These are phyloP conservation scores for Malassezia slooffiae DNA, from an alignment of 1,284 basidiomycete genomes.

Conservation along the genomic window DNA sequence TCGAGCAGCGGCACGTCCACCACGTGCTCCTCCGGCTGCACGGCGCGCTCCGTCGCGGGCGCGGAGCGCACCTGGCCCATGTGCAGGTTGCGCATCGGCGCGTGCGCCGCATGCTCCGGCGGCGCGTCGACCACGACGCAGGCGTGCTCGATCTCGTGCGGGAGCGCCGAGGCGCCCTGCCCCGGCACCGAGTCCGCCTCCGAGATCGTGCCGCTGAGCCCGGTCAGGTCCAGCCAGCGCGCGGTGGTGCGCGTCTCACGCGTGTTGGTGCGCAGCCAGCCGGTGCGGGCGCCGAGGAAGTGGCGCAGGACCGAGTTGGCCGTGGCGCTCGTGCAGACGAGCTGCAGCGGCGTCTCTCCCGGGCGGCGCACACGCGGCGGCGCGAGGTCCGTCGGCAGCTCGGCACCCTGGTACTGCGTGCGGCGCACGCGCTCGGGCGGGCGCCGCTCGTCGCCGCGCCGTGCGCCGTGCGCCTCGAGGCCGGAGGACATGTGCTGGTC, in stretches of 20 bases:
- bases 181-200: conserved; percentile 12
- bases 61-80: background rate
- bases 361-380: conserved; percentile 16
- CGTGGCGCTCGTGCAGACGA: conserved; percentile 37
- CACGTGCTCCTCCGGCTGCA: conserved; percentile 18
- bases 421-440: conserved; percentile 30
- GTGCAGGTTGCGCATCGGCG: conserved; percentile 5
- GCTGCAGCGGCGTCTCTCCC: conserved; percentile 30
- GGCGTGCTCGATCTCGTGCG: conserved; percentile 28
- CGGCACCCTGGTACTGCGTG: conserved; percentile 27
- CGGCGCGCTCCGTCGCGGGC: background rate
- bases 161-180: conserved; percentile 22
- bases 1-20: conserved; percentile 35
- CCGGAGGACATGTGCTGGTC: conserved; percentile 26
- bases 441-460: conserved; percentile 20
- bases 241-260: conserved; percentile 23
- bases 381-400: conserved; percentile 15
- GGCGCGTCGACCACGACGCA: conserved; percentile 38
- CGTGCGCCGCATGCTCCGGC: conserved; percentile 5
- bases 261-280: conserved; percentile 39
- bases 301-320: conserved; percentile 43
- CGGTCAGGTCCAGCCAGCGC: conserved; percentile 41
- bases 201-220: too few relatives aligned
- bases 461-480: conserved; percentile 27
- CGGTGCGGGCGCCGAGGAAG: conserved; percentile 41